Evolutionary conservation across 176 grass and related monocot genomes (phyloP).

Genomic region (Bonia amplexicaulis): DNA sequence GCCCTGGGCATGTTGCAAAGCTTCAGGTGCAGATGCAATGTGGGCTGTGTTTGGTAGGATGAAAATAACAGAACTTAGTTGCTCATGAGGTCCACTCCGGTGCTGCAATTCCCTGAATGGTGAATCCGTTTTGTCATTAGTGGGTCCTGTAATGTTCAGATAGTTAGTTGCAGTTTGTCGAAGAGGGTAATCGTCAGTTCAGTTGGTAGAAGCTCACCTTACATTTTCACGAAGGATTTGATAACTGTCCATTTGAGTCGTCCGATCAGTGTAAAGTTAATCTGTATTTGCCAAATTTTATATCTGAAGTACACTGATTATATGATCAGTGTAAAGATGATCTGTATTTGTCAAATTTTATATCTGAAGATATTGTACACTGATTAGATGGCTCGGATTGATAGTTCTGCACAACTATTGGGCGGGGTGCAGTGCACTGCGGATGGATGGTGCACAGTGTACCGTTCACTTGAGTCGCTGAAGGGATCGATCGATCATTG

Average conservation of each 20-base stretch:
- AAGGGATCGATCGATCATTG: no score
- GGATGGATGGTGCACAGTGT: not conserved
- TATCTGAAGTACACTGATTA: not conserved
- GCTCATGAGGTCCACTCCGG: not conserved
- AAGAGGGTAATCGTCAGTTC: not conserved
- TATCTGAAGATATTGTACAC: not conserved
- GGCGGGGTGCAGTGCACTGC: not conserved
- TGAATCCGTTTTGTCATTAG: not conserved
- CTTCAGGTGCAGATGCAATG: constrained; percentile 10
- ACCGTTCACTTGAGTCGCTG: not conserved
- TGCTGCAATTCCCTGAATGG: not conserved
- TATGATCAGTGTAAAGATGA: no score
- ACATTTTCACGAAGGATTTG: no score
- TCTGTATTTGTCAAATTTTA: no score
- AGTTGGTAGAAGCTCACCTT: not conserved
- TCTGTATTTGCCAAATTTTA: no score
- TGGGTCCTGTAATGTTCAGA: not conserved
- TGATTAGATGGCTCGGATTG: not conserved
- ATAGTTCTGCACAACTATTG: not conserved
- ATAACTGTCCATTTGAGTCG: no score
- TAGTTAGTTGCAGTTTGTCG: not conserved
- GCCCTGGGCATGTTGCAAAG: not conserved
- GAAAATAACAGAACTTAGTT: constrained; percentile 1
- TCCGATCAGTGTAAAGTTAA: no score
- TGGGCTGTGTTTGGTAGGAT: constrained; percentile 11